Base-by-base conservation (phyloP, 768 basidiomycete species). In the Rhizopogon vinicolor region DNA sequence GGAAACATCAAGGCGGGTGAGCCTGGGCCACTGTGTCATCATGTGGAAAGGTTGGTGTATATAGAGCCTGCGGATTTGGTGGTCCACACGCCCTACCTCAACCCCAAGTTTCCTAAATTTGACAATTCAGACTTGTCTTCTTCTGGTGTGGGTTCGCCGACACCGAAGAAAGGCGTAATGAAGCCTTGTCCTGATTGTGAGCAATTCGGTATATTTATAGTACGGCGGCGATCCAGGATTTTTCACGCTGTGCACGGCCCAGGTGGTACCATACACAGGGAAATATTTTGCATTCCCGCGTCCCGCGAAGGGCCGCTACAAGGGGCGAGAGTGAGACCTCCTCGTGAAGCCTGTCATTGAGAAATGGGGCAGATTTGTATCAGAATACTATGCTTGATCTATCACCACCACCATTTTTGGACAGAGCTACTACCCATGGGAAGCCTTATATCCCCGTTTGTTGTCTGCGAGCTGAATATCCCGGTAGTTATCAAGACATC, bases 261-360 rank as follows among this genome's bases (percentile, higher is more conserved):
- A 85, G 83, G 84, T 59, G 84, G 84, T 14, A 71, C 62, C 8
- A 62, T 78, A 28, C 91, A 93, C 67, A 83, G 81, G 62, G 91
- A 93, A 64, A 90, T 93, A 16, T 93, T 93, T n/a, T 65, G 72
- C 86, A 40, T 90, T 93, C 62, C 70, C 71, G 42, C 78, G 84
- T 43, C 77, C 83, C 50, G 71, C 65, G 40, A 68, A 64, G 8
- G 88, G 87, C 0, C 66, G 55, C 33, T 79, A 83, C 62, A 75
- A 79, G 56, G 84, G 83, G 7, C 81, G 75, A 58, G 91, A 92
- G 68, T 92, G 87, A 86, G 86, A 90, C 52, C 57, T 68, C 12
- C 76, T 92, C 31, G 87, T 93, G 40, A 83, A 81, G 59, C 87
- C 87, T 41, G 82, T 91, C 5, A 81, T 93, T 50, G 82, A 88